phyloP scores from a whole-genome alignment of 345 rosid genomes.

The Gynandropsis gynandra region DNA sequence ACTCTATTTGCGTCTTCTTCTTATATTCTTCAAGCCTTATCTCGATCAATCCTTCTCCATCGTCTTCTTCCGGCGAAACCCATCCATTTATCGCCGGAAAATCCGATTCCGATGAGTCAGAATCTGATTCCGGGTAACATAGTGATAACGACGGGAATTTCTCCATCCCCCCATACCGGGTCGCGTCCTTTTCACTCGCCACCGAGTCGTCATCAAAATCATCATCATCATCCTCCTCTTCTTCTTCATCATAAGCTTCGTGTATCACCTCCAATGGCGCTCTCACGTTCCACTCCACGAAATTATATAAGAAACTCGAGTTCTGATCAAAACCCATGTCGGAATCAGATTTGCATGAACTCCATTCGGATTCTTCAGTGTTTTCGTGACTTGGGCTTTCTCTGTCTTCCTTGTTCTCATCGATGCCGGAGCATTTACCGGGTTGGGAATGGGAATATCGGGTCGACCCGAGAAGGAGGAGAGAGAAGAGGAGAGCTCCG shows the following conservation, averaged over 20 bases:
- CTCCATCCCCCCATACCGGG: slow-evolving; percentile 19
- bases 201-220: slow-evolving; percentile 7
- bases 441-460: slow-evolving; percentile 18
- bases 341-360: slow-evolving; percentile 9
- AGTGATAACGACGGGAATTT: slow-evolving; percentile 46
- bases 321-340: slow-evolving; percentile 3
- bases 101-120: slow-evolving; percentile 46
- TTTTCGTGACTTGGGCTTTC: not conserved
- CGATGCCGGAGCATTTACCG: not conserved
- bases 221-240: slow-evolving; percentile 24
- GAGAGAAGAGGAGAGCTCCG: slow-evolving; percentile 33
- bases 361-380: slow-evolving; percentile 18
- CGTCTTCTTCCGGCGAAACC: slow-evolving; percentile 46
- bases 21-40: slow-evolving; percentile 36
- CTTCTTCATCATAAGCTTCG: slow-evolving; percentile 54
- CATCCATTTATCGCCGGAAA: slow-evolving; percentile 28
- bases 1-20: slow-evolving; percentile 16
- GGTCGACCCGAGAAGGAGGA: slow-evolving; percentile 46
- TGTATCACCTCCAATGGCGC: slow-evolving; percentile 82
- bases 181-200: slow-evolving; percentile 16
- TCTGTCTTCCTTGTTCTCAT: too few relatives aligned
- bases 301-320: slow-evolving; percentile 25
- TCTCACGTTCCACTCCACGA: slow-evolving; percentile 67
- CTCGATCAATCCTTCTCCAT: slow-evolving; percentile 63
- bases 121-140: slow-evolving; percentile 57